These are phyloP conservation scores for Talaromyces amestolkiae DNA, from an alignment of 2,329 filamentous ascomycete species.

Conservation along the genomic window DNA sequence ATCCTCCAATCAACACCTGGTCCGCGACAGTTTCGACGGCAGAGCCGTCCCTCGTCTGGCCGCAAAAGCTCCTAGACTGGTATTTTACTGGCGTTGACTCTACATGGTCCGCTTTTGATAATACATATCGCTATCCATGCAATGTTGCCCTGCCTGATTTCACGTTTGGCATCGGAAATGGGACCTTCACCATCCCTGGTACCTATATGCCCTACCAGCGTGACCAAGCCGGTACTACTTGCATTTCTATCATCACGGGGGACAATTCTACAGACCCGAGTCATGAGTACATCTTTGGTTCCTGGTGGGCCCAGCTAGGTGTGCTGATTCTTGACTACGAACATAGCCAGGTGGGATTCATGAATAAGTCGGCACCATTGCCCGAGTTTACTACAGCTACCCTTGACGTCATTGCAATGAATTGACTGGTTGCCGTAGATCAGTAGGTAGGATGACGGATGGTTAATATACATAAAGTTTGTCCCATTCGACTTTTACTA, in stretches of 20 bases:
- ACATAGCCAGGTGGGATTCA: slow-evolving; percentile 4
- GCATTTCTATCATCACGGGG: not conserved
- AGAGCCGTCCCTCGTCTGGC: not conserved
- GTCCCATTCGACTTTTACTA: too few species aligned
- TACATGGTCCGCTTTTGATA: slow-evolving; percentile 3
- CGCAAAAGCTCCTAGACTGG: slow-evolving; percentile 10
- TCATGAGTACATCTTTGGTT: slow-evolving; percentile 7
- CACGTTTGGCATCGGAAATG: not conserved
- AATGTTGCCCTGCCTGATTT: slow-evolving; percentile 4
- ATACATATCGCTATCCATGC: slow-evolving; percentile 2
- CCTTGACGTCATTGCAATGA: not conserved
- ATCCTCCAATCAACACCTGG: slow-evolving; percentile 6
- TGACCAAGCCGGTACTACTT: not conserved
- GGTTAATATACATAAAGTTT: too few species aligned
- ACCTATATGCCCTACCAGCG: slow-evolving; percentile 10
- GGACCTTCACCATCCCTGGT: slow-evolving; percentile 4
- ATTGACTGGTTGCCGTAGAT: not conserved
- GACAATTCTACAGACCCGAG: slow-evolving; percentile 7
- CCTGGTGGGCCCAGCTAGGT: not conserved
- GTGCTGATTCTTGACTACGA: slow-evolving; percentile 1
- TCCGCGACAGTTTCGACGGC: not conserved
- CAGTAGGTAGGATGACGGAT: not conserved
- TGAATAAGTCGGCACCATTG: slow-evolving; percentile 1
- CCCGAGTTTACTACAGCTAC: not conserved
- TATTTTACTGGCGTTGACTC: slow-evolving; percentile 1